These are phyloP conservation scores for Hansenula sp. DNA, from an alignment of 1,139 yeast species.

Conservation along the genomic window DNA sequence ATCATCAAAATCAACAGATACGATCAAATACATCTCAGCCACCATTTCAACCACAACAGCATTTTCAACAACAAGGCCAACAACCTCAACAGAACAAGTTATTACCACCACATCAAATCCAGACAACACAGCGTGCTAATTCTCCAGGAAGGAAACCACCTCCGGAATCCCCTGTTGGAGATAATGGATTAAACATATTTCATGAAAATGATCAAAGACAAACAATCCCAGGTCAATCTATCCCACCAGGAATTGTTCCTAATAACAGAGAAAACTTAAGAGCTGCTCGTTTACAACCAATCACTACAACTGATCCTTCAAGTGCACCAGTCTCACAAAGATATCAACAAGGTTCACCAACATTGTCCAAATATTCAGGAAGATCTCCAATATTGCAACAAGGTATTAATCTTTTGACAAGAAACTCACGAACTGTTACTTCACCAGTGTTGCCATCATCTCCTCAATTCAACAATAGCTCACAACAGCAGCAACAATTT, in stretches of 20 bases:
- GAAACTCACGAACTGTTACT: constrained; percentile 17
- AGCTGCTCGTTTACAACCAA: constrained; percentile 15
- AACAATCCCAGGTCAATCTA: constrained; percentile 1
- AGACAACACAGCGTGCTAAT: constrained; percentile 3
- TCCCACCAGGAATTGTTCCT: constrained; percentile 1
- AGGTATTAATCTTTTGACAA: constrained; percentile 19
- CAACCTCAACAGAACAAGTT: constrained; percentile 5
- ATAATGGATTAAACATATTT: neutral
- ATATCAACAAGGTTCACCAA: constrained; percentile 18
- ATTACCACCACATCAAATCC: neutral
- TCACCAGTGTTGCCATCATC: constrained; percentile 15
- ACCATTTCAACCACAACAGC: constrained; percentile 4
- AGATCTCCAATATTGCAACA: constrained; percentile 24
- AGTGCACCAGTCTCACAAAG: constrained; percentile 18
- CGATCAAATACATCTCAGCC: constrained; percentile 3
- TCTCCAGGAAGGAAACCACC: neutral
- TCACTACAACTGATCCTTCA: constrained; percentile 16
- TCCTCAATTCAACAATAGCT: constrained; percentile 3
- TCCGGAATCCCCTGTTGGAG: neutral
- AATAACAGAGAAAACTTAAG: constrained; percentile 1
- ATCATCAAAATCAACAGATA: constrained; percentile 6
- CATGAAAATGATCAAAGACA: constrained; percentile 5
- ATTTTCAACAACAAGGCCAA: constrained; percentile 4
- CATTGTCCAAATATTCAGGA: constrained; percentile 6
- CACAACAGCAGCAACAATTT: neutral